Base-by-base conservation (phyloP, 2,329 filamentous ascomycete genomes). In the Westerdykella aurantiaca region DNA sequence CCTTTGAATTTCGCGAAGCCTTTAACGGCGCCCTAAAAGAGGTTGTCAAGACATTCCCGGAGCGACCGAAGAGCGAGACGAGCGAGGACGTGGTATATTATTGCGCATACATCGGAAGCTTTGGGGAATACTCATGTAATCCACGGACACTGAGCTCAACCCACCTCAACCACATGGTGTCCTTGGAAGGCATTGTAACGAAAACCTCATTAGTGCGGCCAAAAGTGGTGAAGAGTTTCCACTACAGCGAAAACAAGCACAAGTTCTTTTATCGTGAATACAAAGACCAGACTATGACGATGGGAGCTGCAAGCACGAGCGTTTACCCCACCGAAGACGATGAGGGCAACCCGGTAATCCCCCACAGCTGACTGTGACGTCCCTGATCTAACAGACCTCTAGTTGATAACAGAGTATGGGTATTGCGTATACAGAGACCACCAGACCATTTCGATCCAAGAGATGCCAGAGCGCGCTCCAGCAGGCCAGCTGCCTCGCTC, bases 151-250 rank as follows among this genome's bases (percentile, higher is more conserved):
- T 98, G 23, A 88, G 88, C 40, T 96, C 91, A 2, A 78, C 82
- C 34, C 87, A 95, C 59, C 79, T 98, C 44, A 98, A 98, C 69
- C 84, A 87, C 61, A 96, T 98, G 90, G 87, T 98, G 12, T 95
- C 90, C 3, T 78, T 98, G 41, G 93, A 98, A 70, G 93, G 93
- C 38, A 98, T 98, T 58, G 93, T 98, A 34, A 98, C 93, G 31
- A 86, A 93, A 67, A 95, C 88, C 70, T 96, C 90, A 18, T 77
- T 98, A 16, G 95, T 98, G 50, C 81, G 94, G 44, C 93, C 93
- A 10, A 98, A 98, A 71, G 82, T 98, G n/a, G 84, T 97, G 49
- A 95, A 94, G 72, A 97, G 93, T 69, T 90, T 98, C 42, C 93
- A 98, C 68, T 97, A 90, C 71, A 95, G 88, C 59, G 90, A 96